Evolutionary conservation across 1,284 basidiomycete genomes (phyloP), one percentile per base, ranked within the genome.

Genomic region (Moesziomyces aphidis): DNA sequence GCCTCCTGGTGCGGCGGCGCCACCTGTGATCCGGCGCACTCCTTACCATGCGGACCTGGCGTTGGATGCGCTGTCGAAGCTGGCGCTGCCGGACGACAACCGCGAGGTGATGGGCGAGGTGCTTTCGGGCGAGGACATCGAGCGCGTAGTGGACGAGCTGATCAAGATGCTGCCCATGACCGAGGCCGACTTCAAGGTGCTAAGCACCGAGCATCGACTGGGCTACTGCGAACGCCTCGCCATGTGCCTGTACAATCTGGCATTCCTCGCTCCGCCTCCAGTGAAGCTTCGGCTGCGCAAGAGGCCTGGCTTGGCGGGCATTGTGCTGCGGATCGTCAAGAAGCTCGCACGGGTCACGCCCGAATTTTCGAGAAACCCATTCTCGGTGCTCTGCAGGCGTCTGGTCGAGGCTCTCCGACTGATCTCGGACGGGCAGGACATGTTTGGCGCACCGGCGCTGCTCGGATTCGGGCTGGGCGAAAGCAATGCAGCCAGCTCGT

Each of bases 321-420:
- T 86, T 9, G 66, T 89, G 50, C 80, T 86, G 22, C 85, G 87
- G 13, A 72, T 88, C 34, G 85, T 88, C 43, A 79, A 85, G 68
- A 77, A 86, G 72, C 57, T 86, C 72, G 52, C 81, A 51, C 75
- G 80, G 13, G 86, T 47, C 87, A 90, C 83, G 86, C 89, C 61
- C 88, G 91, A 80, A 77, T 87, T 69, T 87, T 90, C 73, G 79
- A 82, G 73, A 85, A 88, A 86, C 69, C 83, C 86, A 66, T 93
- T 91, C 80, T 82, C 87, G 54, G 88, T 91, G 43, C 89, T 91
- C 52, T 89, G 91, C 52, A 89, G 92, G 46, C 88, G 95, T 67
- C 89, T 92, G 31, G 88, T 94, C 49, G 94, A 97, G 86, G 90
- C 91, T 0, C 87, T 97, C 86, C 93, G 93, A 79, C 86, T 95